These are phyloP conservation scores for Lithohypha guttulata DNA, from an alignment of 2,329 filamentous ascomycete genomes.

Conservation along the genomic window DNA sequence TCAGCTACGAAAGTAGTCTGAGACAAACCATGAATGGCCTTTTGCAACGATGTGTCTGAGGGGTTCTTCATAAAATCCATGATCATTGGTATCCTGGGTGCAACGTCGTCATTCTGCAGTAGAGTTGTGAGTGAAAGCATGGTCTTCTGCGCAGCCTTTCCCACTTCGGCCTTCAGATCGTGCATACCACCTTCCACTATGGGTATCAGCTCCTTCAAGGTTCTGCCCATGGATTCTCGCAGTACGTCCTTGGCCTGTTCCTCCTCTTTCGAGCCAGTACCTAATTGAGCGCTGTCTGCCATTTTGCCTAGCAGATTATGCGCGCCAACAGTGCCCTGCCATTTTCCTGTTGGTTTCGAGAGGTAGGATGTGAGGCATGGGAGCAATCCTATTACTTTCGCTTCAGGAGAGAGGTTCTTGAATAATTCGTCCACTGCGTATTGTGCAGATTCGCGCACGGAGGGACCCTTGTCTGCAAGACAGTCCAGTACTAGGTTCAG, in stretches of 20 bases:
- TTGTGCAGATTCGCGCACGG: conserved; percentile 83
- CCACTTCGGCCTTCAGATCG: conserved; percentile 76
- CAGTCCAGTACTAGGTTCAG: conserved; percentile 67
- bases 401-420: conserved; percentile 65
- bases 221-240: conserved; percentile 79
- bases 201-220: conserved; percentile 77
- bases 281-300: conserved; percentile 87
- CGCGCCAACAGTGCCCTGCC: conserved; percentile 89
- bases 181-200: conserved; percentile 90
- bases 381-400: conserved; percentile 70
- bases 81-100: conserved; percentile 79
- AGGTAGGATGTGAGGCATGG: conserved; percentile 68
- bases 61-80: conserved; percentile 94
- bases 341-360: conserved; percentile 77
- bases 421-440: conserved; percentile 90
- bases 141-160: conserved; percentile 79
- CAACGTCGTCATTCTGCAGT: conserved; percentile 92
- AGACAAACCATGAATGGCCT: conserved; percentile 91
- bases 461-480: conserved; percentile 76
- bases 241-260: conserved; percentile 81
- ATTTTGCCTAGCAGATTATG: conserved; percentile 79
- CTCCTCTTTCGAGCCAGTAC: conserved; percentile 71
- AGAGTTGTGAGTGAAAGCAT: conserved; percentile 86
- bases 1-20: conserved; percentile 98
- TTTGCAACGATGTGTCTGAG: conserved; percentile 75